A percentile compares a stretch with the other conserved stretches of the same genome.
phyloP scores from a whole-genome alignment of 345 rosid genomes.

The Gossypium raimondii region DNA sequence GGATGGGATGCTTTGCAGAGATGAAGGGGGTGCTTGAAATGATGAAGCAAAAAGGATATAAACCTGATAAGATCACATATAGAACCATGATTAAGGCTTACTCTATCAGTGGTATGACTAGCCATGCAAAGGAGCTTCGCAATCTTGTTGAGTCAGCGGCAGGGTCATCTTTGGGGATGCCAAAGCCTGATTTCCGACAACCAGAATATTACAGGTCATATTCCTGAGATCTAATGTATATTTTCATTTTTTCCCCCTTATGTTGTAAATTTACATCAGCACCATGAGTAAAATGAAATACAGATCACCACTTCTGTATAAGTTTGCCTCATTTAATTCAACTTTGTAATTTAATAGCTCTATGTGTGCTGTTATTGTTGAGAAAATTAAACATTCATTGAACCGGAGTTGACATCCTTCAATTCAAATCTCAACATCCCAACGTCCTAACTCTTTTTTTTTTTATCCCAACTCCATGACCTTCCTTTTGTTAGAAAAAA shows the following conservation, averaged over 20 bases:
- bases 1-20: slow-evolving; percentile 74
- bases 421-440: no score
- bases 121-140: slow-evolving; percentile 58
- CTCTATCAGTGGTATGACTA: slow-evolving; percentile 55
- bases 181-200: slow-evolving; percentile 50
- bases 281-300: not conserved
- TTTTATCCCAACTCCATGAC: no score
- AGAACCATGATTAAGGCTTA: slow-evolving; percentile 86
- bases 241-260: not conserved
- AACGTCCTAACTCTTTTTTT: no score
- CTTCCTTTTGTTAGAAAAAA: no score
- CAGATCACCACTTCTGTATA: no score
- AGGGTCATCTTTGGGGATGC: slow-evolving; percentile 26
- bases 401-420: no score
- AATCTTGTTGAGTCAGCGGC: slow-evolving; percentile 34
- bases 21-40: slow-evolving; percentile 76
- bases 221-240: slow-evolving; percentile 12
- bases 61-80: slow-evolving; percentile 74
- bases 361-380: no score
- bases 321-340: no score
- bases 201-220: slow-evolving; percentile 16
- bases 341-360: no score
- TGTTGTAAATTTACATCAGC: not conserved
- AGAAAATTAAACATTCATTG: no score
- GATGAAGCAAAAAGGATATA: slow-evolving; percentile 66